phyloP scores from a whole-genome alignment of 2,329 filamentous ascomycete species.

The Magnaporthiopsis incrustans region DNA sequence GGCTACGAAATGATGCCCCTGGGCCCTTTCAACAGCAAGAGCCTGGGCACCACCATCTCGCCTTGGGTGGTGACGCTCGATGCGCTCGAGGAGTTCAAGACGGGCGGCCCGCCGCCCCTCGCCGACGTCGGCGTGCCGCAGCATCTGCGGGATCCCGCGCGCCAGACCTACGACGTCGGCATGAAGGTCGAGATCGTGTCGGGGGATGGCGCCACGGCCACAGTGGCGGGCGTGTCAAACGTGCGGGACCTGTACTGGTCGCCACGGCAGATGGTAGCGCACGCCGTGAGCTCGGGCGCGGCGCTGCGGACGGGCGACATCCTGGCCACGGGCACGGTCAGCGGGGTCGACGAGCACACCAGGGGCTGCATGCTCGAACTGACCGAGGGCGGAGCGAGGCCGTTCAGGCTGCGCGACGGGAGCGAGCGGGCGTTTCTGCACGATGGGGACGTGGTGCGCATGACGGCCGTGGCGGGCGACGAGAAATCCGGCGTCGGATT shows the following conservation, averaged over 20 bases:
- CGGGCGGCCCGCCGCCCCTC: conserved; percentile 20
- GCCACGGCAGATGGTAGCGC: conserved; percentile 6
- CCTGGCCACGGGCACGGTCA: conserved; percentile 34
- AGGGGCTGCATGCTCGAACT: conserved; percentile 33
- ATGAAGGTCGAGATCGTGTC: conserved; percentile 22
- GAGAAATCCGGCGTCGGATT: conserved; percentile 33
- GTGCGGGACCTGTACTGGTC: conserved; percentile 13
- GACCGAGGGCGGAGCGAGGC: conserved; percentile 26
- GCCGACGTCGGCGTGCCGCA: conserved; percentile 14
- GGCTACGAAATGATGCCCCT: conserved; percentile 52
- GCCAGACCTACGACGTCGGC: conserved; percentile 25
- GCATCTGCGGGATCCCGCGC: conserved; percentile 26
- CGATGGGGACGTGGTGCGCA: conserved; percentile 31
- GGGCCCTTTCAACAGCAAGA: conserved; percentile 54
- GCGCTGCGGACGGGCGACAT: conserved; percentile 30
- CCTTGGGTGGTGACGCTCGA: conserved; percentile 56
- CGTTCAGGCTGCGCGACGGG: conserved; percentile 21
- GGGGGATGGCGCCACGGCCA: conserved; percentile 13
- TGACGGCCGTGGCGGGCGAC: conserved; percentile 33
- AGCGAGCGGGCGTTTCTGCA: conserved; percentile 26
- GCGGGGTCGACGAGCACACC: conserved; percentile 22
- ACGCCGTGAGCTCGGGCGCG: conserved; percentile 1
- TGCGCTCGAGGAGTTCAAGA: conserved; percentile 52
- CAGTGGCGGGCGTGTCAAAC: conserved; percentile 19
- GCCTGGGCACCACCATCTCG: conserved; percentile 50